Conservation (phyloP, 148 eudicot species). For the Bassia scoparia region DNA sequence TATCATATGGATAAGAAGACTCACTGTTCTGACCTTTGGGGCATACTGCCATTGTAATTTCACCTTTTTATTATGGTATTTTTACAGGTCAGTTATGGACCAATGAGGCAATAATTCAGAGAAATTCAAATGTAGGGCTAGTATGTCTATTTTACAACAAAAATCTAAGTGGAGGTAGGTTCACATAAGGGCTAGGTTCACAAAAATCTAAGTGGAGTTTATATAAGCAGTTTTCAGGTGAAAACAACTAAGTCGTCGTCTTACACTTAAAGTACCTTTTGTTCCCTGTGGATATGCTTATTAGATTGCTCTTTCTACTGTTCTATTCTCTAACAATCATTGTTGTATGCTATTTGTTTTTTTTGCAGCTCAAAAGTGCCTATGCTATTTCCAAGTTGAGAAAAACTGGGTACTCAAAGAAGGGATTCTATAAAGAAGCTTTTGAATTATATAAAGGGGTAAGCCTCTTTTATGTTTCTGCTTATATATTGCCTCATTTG, state of each 20-base stretch:
- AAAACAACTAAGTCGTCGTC: neutral
- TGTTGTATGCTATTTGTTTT: constrained; percentile 12
- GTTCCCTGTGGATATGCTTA: neutral
- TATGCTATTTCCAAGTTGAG: constrained; percentile 75
- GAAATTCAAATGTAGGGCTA: neutral
- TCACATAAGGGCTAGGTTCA: neutral
- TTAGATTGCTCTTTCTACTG: neutral
- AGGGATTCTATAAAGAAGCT: constrained; percentile 79
- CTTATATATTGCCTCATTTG: neutral
- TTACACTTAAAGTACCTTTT: neutral
- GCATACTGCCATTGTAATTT: too few species aligned
- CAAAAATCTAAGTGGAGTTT: neutral
- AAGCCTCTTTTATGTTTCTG: neutral
- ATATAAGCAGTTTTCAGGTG: neutral
- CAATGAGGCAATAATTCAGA: too few species aligned
- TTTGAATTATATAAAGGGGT: constrained; percentile 80
- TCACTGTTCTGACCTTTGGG: neutral
- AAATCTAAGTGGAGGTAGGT: neutral
- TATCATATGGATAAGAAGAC: neutral
- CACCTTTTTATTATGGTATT: too few species aligned
- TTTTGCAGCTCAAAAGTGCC: constrained; percentile 84
- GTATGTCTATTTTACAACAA: neutral
- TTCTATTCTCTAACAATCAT: neutral
- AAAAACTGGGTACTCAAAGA: constrained; percentile 78
- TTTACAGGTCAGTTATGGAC: too few species aligned